phyloP scores from a whole-genome alignment of 192 early-diverging fungal genomes.

The Spinellus fusiger region DNA sequence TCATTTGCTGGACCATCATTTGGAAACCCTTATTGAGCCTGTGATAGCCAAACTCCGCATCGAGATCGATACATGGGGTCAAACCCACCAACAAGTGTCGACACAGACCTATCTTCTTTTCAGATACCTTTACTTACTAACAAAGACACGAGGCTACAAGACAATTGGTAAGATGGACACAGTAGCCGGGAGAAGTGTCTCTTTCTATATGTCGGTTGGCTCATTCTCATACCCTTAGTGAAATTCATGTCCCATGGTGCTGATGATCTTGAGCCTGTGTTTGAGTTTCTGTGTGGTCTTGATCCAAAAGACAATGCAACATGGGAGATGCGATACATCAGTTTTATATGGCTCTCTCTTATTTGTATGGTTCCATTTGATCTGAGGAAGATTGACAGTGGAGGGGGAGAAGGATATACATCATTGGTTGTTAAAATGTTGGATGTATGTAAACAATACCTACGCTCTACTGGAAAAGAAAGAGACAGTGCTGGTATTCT shows the following conservation, averaged over 20 bases:
- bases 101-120: constrained; percentile 6
- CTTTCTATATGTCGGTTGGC: background rate
- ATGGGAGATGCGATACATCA: constrained; percentile 82
- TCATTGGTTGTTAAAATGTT: constrained; percentile 68
- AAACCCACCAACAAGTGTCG: background rate
- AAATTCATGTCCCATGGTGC: constrained; percentile 91
- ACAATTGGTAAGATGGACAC: constrained; percentile 52
- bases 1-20: constrained; percentile 66
- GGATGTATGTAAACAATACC: constrained; percentile 55
- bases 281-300: constrained; percentile 53
- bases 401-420: constrained; percentile 29
- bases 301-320: constrained; percentile 6
- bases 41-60: constrained; percentile 48
- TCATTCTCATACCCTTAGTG: constrained; percentile 36
- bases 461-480: constrained; percentile 77
- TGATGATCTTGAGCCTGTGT: constrained; percentile 81
- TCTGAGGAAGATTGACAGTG: constrained; percentile 79
- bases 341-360: constrained; percentile 91
- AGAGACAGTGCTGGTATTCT: constrained; percentile 80
- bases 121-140: constrained; percentile 60
- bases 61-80: constrained; percentile 23
- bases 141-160: constrained; percentile 88
- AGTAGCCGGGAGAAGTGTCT: background rate
- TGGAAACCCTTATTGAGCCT: constrained; percentile 61
- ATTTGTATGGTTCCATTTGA: constrained; percentile 96